Conservation (phyloP, 2,329 filamentous ascomycete species). For the Epichloe amarillans region DNA sequence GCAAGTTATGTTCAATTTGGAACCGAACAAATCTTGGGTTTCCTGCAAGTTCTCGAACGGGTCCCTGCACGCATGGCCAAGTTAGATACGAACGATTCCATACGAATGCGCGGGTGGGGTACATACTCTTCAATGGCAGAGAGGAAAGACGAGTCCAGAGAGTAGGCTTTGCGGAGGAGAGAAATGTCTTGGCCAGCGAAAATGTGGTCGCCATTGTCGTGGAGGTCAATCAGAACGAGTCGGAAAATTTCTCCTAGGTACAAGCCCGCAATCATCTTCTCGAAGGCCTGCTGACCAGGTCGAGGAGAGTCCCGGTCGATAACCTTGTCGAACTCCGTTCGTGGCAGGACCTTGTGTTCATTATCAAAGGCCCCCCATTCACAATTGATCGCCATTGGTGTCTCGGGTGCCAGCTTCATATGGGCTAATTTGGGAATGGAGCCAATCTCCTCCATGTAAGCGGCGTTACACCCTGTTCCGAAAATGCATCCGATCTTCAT, state of each 20-base stretch:
- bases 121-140: conserved; percentile 78
- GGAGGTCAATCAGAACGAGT: conserved; percentile 69
- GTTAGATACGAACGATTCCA: neutral
- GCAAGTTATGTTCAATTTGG: conserved; percentile 57
- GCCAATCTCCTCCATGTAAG: conserved; percentile 90
- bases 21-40: conserved; percentile 69
- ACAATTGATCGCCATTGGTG: conserved; percentile 91
- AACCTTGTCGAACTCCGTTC: conserved; percentile 71
- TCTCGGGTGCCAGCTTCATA: conserved; percentile 72
- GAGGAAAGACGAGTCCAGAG: conserved; percentile 84
- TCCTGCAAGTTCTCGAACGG: conserved; percentile 91
- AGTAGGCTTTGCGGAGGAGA: conserved; percentile 74
- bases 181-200: conserved; percentile 75
- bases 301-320: conserved; percentile 88
- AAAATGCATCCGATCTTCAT: conserved; percentile 98
- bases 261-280: conserved; percentile 94
- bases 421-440: conserved; percentile 88
- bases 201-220: conserved; percentile 65
- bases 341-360: conserved; percentile 74
- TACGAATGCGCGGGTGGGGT: neutral
- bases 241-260: conserved; percentile 95
- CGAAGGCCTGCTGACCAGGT: conserved; percentile 87
- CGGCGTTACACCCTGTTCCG: conserved; percentile 93
- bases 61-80: conserved; percentile 41
- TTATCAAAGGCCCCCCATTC: conserved; percentile 97